Conservation (phyloP, 2,329 filamentous ascomycete genomes). For the Beauveria brongniartii region DNA sequence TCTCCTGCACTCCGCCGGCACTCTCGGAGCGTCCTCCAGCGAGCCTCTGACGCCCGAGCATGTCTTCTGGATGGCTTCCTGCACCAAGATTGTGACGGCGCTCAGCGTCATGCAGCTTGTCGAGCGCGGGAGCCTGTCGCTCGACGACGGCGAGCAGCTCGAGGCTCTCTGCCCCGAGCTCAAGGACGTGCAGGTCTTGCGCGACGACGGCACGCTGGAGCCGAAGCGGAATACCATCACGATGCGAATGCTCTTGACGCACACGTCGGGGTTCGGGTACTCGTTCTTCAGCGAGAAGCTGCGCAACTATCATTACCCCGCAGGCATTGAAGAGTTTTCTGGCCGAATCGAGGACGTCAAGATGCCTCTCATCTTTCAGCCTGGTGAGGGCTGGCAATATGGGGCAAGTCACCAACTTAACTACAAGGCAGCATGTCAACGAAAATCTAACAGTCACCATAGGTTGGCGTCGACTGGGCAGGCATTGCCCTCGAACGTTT, state of each 20-base stretch:
- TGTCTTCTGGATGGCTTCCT: conserved; percentile 52
- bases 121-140: conserved; percentile 37
- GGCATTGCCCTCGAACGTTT: conserved; percentile 40
- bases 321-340: conserved; percentile 50
- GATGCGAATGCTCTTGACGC: conserved; percentile 46
- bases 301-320: conserved; percentile 37
- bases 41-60: conserved; percentile 52
- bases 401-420: conserved; percentile 31
- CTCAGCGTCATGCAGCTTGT: conserved; percentile 51
- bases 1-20: conserved; percentile 41
- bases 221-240: conserved; percentile 44
- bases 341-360: conserved; percentile 43
- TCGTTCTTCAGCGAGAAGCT: conserved; percentile 44
- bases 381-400: conserved; percentile 55
- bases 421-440: neutral
- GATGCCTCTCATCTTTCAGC: conserved; percentile 52
- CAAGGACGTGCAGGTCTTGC: conserved; percentile 36
- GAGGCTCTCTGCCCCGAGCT: conserved; percentile 44
- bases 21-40: conserved; percentile 30
- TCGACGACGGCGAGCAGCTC: conserved; percentile 40
- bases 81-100: conserved; percentile 46
- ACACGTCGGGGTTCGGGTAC: conserved; percentile 51
- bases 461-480: conserved; percentile 47
- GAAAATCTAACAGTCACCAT: neutral
- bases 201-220: conserved; percentile 28